Evolutionary conservation across 2,329 filamentous ascomycete genomes (phyloP), one percentile per base, ranked within the genome.

Genomic region (Colletotrichum incanum): DNA sequence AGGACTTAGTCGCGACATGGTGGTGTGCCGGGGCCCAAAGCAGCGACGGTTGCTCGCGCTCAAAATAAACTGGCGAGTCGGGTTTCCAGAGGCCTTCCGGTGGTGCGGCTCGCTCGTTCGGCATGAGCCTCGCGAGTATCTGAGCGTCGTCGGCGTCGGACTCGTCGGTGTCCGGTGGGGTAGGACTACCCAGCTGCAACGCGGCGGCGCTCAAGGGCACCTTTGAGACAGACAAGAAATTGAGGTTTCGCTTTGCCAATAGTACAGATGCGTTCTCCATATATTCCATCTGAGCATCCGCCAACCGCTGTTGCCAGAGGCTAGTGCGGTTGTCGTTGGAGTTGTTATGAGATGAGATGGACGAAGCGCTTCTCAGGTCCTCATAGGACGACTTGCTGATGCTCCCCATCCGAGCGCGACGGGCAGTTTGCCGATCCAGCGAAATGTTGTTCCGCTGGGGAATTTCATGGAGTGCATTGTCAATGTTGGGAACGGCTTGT

Each of bases 161-260:
- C 63, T 84, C 71, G 67, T 88, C 84, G 20, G 85, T 88, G 65
- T 90, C 87, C 9, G 87, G 86, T 61, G 88, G 88, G 58, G 88
- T 90, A 41, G 87, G 87, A 74, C 86, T 89, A 47, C 83, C 85
- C 3, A 88, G 76, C 65, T 83, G 81, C 12, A 80, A 79, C 68
- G 66, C 58, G 31, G 71, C 54, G 67, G 69, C 69, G 58, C 69
- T 72, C 47, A 69, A 60, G 26, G 43, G 65, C 52, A 41, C 59
- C 59, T 82, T 82, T 66, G 71, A 73, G 71, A 43, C 82, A 76
- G 63, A 84, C 72, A 61, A 75, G 83, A 74, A 83, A 74, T 84
- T 86, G 73, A 84, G 72, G 68, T 79, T 83, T 63, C 78, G 79
- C 26, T 81, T 82, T 43, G 77, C 78, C 37, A 83, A 76, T 39